Evolutionary conservation across 495 filamentous ascomycete species (phyloP).

Genomic region (Neurospora sp.): DNA sequence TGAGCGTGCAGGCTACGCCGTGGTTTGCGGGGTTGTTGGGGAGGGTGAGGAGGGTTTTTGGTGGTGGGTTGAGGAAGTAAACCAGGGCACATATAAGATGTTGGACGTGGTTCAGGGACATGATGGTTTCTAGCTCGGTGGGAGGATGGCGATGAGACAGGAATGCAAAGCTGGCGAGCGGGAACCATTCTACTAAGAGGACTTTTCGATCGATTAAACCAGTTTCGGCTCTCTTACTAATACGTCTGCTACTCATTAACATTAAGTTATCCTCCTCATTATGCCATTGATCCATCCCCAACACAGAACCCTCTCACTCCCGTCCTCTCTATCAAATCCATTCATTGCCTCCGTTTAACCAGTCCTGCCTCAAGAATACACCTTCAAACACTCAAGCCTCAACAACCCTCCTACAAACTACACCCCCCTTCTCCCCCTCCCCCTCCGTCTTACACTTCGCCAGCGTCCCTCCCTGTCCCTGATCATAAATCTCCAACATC

Average conservation of each 20-base stretch:
- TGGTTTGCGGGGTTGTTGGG: conserved; percentile 72
- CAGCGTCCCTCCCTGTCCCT: conserved; percentile 18
- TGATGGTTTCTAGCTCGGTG: not conserved
- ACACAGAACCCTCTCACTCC: conserved; percentile 4
- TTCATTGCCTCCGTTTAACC: not conserved
- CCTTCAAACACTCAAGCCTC: not conserved
- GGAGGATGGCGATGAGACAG: not conserved
- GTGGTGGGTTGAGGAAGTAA: not conserved
- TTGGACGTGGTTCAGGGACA: not conserved
- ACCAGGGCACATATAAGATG: not conserved
- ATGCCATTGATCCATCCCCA: not conserved
- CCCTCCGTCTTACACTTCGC: conserved; percentile 11
- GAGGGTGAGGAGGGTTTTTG: not conserved
- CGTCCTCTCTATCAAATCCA: not conserved
- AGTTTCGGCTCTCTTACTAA: not conserved
- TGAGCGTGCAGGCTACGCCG: conserved; percentile 81
- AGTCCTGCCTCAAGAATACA: not conserved
- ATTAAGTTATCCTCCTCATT: not conserved
- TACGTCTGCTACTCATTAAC: not conserved
- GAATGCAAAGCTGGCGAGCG: not conserved
- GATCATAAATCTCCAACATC: conserved; percentile 13
- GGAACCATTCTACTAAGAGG: not conserved
- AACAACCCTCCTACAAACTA: not conserved
- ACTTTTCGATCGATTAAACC: not conserved
- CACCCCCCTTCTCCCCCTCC: not conserved